A percentile compares a stretch with the other conserved stretches of the same genome.
Conservation (phyloP, 441 rosid genomes). For the Pelargonium citronellum region DNA sequence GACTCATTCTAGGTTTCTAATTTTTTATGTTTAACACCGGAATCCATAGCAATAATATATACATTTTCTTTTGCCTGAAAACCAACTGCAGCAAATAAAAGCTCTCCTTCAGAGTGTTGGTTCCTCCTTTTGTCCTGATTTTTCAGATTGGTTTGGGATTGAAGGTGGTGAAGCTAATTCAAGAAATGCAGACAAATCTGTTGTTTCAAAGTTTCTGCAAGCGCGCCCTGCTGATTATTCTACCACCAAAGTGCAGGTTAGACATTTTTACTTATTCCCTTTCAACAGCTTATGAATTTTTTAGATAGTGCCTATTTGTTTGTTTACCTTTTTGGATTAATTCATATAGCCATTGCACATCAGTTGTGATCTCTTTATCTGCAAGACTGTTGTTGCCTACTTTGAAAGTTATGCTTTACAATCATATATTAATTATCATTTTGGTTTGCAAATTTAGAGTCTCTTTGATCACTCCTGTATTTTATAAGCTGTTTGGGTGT, state of each 20-base stretch:
- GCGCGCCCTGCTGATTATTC: slow-evolving; percentile 77
- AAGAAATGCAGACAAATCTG: slow-evolving; percentile 74
- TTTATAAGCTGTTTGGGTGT: too few species aligned
- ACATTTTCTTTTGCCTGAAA: slow-evolving; percentile 21
- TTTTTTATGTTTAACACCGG: neutral
- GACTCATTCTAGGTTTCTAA: slow-evolving; percentile 1
- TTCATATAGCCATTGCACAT: too few species aligned
- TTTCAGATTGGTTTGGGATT: slow-evolving; percentile 70
- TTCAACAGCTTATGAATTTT: too few species aligned
- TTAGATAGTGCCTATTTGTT: too few species aligned
- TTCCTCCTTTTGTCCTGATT: slow-evolving; percentile 64
- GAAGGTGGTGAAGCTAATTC: slow-evolving; percentile 48
- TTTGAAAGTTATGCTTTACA: too few species aligned
- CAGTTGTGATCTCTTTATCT: too few species aligned
- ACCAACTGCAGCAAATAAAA: slow-evolving; percentile 68
- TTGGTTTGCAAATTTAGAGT: too few species aligned
- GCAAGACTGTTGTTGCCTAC: too few species aligned
- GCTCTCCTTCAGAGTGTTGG: slow-evolving; percentile 77
- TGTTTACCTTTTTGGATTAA: too few species aligned
- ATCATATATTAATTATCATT: too few species aligned
- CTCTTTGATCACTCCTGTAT: too few species aligned
- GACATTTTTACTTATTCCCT: slow-evolving; percentile 5
- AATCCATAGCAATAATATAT: neutral
- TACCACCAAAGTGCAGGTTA: slow-evolving; percentile 47
- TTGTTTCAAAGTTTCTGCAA: slow-evolving; percentile 70